A percentile compares a stretch with the other conserved stretches of the same genome.
phyloP scores from a whole-genome alignment of 345 rosid genomes.

The Lumnitzera littorea region DNA sequence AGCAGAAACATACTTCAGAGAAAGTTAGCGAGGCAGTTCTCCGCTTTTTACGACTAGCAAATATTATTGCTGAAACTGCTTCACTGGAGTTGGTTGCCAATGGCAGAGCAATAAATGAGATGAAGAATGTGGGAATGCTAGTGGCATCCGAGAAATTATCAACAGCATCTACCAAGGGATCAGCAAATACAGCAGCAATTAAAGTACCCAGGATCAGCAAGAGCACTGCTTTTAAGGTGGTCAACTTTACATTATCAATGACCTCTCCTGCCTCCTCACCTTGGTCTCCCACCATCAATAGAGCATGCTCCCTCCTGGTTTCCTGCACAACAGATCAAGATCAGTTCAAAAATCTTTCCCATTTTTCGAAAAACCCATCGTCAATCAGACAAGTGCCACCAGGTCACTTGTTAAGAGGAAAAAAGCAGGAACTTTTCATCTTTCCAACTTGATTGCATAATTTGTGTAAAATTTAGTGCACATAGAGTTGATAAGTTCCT shows the following conservation, averaged over 20 bases:
- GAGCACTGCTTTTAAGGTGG: conserved; percentile 54
- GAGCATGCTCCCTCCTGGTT: conserved; percentile 50
- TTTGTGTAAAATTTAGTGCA: too few relatives aligned
- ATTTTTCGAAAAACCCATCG: too few relatives aligned
- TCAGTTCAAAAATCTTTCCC: background rate
- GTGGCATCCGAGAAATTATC: conserved; percentile 86
- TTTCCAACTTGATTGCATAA: too few relatives aligned
- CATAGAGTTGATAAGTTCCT: too few relatives aligned
- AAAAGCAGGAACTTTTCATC: too few relatives aligned
- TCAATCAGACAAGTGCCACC: too few relatives aligned
- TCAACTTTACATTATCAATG: conserved; percentile 44
- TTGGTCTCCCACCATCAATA: conserved; percentile 36
- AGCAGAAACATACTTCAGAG: conserved; percentile 61
- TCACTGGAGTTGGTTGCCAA: conserved; percentile 94
- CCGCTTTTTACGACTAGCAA: conserved; percentile 68
- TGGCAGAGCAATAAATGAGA: conserved; percentile 84
- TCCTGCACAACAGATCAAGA: conserved; percentile 31
- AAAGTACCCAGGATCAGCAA: conserved; percentile 62
- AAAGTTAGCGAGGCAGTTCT: conserved; percentile 83
- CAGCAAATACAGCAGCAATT: conserved; percentile 91
- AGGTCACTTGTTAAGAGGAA: too few relatives aligned
- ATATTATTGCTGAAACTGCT: conserved; percentile 88
- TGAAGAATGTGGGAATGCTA: conserved; percentile 91
- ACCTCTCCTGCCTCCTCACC: conserved; percentile 37
- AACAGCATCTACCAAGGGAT: conserved; percentile 91